Conservation (phyloP, 1,284 basidiomycete species). For the Exobasidium rhododendri region DNA sequence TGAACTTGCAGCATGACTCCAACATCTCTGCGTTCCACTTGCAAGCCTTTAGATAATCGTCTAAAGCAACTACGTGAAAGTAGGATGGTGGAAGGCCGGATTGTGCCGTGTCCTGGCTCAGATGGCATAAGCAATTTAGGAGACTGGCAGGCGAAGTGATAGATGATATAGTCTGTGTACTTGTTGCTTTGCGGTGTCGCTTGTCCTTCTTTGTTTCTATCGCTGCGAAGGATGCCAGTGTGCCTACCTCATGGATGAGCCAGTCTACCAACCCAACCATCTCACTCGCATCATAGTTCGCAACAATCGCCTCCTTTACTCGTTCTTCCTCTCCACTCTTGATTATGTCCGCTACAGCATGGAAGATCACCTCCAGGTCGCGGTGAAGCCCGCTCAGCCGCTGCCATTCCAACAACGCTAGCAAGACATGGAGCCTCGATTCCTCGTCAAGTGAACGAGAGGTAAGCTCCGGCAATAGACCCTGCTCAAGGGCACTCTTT, state of each 20-base stretch:
- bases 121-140: neutral
- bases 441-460: neutral
- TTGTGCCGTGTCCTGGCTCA: neutral
- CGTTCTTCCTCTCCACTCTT: neutral
- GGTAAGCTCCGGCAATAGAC: neutral
- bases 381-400: neutral
- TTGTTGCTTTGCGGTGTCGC: neutral
- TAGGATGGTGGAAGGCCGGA: neutral
- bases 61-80: slow-evolving; percentile 2
- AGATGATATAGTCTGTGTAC: neutral
- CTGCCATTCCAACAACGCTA: neutral
- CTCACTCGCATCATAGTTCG: neutral
- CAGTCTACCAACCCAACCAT: neutral
- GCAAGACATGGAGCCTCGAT: neutral
- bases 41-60: neutral
- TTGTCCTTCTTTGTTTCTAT: neutral
- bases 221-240: neutral
- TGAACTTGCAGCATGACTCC: neutral
- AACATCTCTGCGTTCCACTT: neutral
- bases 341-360: neutral
- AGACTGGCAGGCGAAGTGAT: neutral
- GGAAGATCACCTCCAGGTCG: neutral
- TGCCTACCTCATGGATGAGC: neutral
- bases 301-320: neutral
- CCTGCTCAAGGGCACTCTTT: neutral